Conservation (phyloP, 495 filamentous ascomycete species). For the Aspergillus diversus region DNA sequence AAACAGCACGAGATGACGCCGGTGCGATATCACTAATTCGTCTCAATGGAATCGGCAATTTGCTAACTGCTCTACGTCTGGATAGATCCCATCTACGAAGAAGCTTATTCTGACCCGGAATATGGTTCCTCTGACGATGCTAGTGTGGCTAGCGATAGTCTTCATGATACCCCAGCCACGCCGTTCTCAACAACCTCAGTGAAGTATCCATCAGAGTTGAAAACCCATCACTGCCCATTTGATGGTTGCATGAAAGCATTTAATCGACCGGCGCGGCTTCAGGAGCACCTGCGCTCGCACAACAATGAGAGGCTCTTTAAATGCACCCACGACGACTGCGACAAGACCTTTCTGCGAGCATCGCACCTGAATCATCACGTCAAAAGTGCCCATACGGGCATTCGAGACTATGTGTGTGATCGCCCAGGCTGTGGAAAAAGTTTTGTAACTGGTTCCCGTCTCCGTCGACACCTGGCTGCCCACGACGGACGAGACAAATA, state of each 20-base stretch:
- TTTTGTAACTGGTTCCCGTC: constrained; percentile 75
- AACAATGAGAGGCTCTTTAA: constrained; percentile 74
- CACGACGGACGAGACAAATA: constrained; percentile 72
- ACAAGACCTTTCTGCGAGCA: constrained; percentile 78
- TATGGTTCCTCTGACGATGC: constrained; percentile 36
- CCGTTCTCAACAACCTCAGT: constrained; percentile 57
- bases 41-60: neutral
- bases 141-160: constrained; percentile 38
- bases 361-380: constrained; percentile 84
- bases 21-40: constrained; percentile 31
- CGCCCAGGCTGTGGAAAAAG: constrained; percentile 74
- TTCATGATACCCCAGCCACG: constrained; percentile 54
- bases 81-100: constrained; percentile 48
- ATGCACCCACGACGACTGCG: constrained; percentile 70
- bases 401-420: constrained; percentile 71
- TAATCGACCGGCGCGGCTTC: constrained; percentile 79
- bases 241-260: constrained; percentile 78
- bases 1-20: constrained; percentile 29
- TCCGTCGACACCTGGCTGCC: constrained; percentile 67
- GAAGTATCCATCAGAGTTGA: constrained; percentile 68
- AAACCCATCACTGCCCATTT: constrained; percentile 71
- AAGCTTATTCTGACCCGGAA: constrained; percentile 42
- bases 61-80: constrained; percentile 7
- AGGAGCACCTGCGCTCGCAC: constrained; percentile 78
- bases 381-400: constrained; percentile 75